Evolutionary conservation across 176 grass and related monocot genomes (phyloP), one percentile per base, ranked within the genome.

Genomic region (Phyllostachys edulis): DNA sequence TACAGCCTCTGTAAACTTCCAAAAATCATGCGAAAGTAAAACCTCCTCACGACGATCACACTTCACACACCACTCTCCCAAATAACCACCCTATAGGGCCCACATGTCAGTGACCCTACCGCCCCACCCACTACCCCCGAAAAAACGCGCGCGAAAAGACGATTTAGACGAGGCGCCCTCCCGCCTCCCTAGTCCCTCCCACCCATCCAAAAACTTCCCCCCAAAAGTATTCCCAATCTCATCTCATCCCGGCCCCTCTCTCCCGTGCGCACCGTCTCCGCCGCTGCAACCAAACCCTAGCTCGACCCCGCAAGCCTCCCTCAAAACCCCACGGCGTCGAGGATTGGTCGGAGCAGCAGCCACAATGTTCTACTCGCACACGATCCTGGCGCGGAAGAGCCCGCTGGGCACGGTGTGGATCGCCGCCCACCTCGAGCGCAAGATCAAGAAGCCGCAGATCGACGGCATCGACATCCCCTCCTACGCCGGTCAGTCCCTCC

Each of bases 331-430:
- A 26, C 32, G 12, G 23, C 49, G 12, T 13, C 9, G 5, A 50
- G 60, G 39, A 17, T 56, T 20, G 3, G n/a, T 36, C 38, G 67
- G 41, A 61, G 45, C 75, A 21, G 34, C 39, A 9, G 69, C 38
- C 24, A 67, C 64, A 29, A 94, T 98, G 93, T 98, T 98, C 91
- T 98, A 95, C 84, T 98, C 93, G 12, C 96, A 93, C 75, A 90
- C 89, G 16, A 85, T 98, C 72, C 89, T 98, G 18, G 96, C 85
- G 20, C 79, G 83, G 87, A 98, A 98, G 59, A 90, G 83, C 76
- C 78, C 93, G 20, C 67, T 95, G 12, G 85, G 89, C 34, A 89
- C 89, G 55, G 87, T 98, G 55, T 98, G 93, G 96, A 90, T 98
- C 68, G 96, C 96, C 39, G 96, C 96, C 55, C 96, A 98, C 85